Evolutionary conservation across 148 eudicot genomes (phyloP), one percentile per base, ranked within the genome.

Genomic region (Mesembryanthemum crystallinum): DNA sequence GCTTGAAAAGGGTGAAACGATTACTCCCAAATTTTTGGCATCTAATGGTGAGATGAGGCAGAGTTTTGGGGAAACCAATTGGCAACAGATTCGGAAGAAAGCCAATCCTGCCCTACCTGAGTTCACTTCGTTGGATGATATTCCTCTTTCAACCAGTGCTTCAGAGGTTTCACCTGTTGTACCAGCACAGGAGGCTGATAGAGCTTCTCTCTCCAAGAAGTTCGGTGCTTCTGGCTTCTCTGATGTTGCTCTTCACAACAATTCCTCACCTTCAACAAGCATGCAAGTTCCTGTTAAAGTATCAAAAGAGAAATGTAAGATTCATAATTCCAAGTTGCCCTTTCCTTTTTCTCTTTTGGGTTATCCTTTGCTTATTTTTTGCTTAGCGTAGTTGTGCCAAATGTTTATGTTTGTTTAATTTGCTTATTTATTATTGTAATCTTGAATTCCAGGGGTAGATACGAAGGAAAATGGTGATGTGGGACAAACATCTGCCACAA

Each of bases 61-160:
- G 39, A 82, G 75, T 61, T 28, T 83, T 17, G 69, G 67, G 73
- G 87, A 85, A 29, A 79, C 79, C 43, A 79, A 79, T 43, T 86
- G 88, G 89, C 82, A 73, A 51, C 77, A 77, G 32, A 37, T 58
- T 54, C 60, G 73, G 65, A 27, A 70, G 13, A 84, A 79, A 71
- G 64, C 73, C 27, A 51, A 21, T 69, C 67, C 69, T 11, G 47
- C 79, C 58, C 45, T 80, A 33, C 71, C 88, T 33, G 89, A 88
- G 79, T 74, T 79, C 51, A 76, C 73, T 52, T 54, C 82, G 1
- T 71, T 78, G 20, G 82, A 80, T 69, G 84, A 73, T 67, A 64
- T 82, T 77, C 80, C 85, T 79, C 72, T 81, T 15, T 69, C 82
- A 30, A 67, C 86, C 24, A 63, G 24, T 81, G 79, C 51, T 60